These are phyloP conservation scores for Secale cereale DNA, from an alignment of 176 grass and related monocot species.

Conservation along the genomic window DNA sequence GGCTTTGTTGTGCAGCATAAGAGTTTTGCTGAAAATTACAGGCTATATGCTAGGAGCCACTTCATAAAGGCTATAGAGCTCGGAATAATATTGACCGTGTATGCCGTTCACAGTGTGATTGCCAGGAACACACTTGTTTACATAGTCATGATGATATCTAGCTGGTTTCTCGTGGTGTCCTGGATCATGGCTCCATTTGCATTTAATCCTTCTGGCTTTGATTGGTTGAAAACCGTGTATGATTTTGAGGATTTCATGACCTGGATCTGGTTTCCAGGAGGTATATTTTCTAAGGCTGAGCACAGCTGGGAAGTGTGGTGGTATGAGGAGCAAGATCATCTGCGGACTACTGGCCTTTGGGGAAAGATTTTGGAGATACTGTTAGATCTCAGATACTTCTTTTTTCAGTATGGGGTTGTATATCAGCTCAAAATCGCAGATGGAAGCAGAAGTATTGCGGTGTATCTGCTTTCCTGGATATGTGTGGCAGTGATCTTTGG, in stretches of 20 bases:
- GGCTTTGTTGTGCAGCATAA: conserved; percentile 98
- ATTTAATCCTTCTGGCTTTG: conserved; percentile 98
- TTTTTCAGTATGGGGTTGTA: conserved; percentile 94
- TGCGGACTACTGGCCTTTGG: conserved; percentile 88
- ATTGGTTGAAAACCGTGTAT: conserved; percentile 99
- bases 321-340: conserved; percentile 94
- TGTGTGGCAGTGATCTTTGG: conserved; percentile 67
- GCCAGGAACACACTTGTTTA: conserved; percentile 79
- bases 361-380: conserved; percentile 92
- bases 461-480: conserved; percentile 96
- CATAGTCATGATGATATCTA: conserved; percentile 88
- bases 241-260: conserved; percentile 96
- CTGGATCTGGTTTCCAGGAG: conserved; percentile 89
- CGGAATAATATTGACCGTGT: conserved; percentile 84
- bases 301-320: conserved; percentile 98
- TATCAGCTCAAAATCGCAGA: conserved; percentile 87
- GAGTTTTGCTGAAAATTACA: conserved; percentile 94
- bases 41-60: conserved; percentile 91
- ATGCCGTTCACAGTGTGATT: conserved; percentile 84
- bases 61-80: conserved; percentile 98
- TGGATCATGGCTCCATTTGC: conserved; percentile 99
- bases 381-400: conserved; percentile 93
- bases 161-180: conserved; percentile 90
- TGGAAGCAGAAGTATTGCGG: conserved; percentile 64
- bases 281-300: conserved; percentile 82